Base-by-base conservation (phyloP, 192 early-diverging fungal genomes). In the Gaertneriomyces sp. region DNA sequence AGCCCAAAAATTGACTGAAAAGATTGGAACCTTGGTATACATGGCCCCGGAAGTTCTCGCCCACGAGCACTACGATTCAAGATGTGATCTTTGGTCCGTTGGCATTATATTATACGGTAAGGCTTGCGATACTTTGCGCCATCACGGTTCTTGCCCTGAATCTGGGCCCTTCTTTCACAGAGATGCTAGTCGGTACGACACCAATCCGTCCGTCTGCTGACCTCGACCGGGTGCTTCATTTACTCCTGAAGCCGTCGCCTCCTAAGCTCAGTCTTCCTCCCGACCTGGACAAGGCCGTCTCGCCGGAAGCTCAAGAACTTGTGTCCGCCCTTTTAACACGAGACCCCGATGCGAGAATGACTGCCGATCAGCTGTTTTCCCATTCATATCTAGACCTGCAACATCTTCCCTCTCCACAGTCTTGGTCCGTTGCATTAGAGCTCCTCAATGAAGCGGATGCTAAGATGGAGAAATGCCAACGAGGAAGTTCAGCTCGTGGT, bases 71-170 rank as follows among this genome's bases (percentile, higher is more conserved):
- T 71, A 71, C 45, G 70, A 71, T 54, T 12, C 52, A 2, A 42
- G 70, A 25, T 71, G 70, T 42, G 70, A 71, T 52, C 46, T 33
- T 71, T 71, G 70, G 70, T 69, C 65, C 10, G 64, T 71, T 17
- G 70, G 70, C 3, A 64, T 59, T n/a, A 66, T 71, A 8, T 69
- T 71, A 5, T 71, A 67, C 44, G 70, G 70, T 71, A 59, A 33
- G 65, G 6, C 14, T 41, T 12, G 17, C 4, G 12, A 49, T 33
- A 33, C 25, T 33, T 2, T 33, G 25, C 25, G 25, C 25, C 25
- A 33, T 33, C 25, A 2, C 25, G 1, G 0, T 33, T 33, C 25
- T 33, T 33, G 2, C 2, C 25, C 25, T 33, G 2, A 33, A 1
- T 33, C 2, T 33, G 25, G 25, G 25, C 25, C 25, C 2, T 33